Conservation (phyloP, 139 green algal species). For the Edaphochlamys debaryana region DNA sequence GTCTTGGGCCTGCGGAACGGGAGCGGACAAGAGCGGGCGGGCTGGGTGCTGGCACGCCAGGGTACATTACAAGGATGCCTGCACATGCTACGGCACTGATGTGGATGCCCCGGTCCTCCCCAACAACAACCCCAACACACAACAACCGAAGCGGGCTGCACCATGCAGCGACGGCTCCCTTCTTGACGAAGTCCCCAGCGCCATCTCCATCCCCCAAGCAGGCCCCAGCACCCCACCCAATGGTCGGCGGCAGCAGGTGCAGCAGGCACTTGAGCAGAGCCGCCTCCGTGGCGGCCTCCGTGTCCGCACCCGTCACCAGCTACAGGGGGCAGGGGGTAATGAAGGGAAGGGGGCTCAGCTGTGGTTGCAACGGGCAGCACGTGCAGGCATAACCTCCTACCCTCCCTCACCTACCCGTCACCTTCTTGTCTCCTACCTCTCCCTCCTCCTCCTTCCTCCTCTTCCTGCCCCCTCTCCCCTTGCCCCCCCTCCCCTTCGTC, state of each 20-base stretch:
- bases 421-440: neutral
- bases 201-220: too few species aligned
- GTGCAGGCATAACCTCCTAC: neutral
- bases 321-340: neutral
- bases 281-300: neutral
- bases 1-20: too few species aligned
- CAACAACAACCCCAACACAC: too few species aligned
- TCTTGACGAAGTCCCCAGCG: too few species aligned
- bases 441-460: neutral
- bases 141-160: too few species aligned
- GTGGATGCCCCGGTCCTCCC: too few species aligned
- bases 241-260: slow-evolving; percentile 12
- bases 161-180: too few species aligned
- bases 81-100: too few species aligned
- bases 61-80: too few species aligned
- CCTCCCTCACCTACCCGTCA: neutral
- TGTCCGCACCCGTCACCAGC: slow-evolving; percentile 23
- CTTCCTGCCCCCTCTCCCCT: neutral
- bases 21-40: too few species aligned
- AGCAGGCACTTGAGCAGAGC: slow-evolving; percentile 26
- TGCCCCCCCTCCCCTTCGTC: neutral
- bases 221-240: slow-evolving; percentile 16
- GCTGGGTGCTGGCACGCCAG: too few species aligned
- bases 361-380: neutral
- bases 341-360: too few species aligned